Conservation (phyloP, 192 early-diverging fungal genomes). For the Entomortierella parvispora region DNA sequence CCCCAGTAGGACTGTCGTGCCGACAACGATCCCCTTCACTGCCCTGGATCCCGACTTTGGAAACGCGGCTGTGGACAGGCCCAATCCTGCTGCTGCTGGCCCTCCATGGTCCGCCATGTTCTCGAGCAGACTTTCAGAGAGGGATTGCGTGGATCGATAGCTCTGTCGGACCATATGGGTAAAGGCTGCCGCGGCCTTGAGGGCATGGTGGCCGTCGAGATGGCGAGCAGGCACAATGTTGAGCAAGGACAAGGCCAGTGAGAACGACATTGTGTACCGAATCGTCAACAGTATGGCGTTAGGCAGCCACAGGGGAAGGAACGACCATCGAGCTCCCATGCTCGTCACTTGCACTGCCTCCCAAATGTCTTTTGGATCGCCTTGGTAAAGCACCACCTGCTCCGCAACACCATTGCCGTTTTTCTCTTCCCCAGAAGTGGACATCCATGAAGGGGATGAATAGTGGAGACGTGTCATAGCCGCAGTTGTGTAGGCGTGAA, state of each 20-base stretch:
- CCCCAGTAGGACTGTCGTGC: slow-evolving; percentile 38
- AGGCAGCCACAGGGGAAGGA: slow-evolving; percentile 70
- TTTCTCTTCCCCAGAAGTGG: neutral
- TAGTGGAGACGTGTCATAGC: slow-evolving; percentile 67
- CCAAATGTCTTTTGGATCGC: slow-evolving; percentile 76
- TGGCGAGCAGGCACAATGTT: slow-evolving; percentile 79
- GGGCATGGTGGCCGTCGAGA: slow-evolving; percentile 78
- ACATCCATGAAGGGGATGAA: slow-evolving; percentile 51
- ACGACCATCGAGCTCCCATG: slow-evolving; percentile 59
- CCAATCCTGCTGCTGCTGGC: neutral
- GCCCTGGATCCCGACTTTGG: slow-evolving; percentile 22
- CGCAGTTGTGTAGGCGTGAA: slow-evolving; percentile 59
- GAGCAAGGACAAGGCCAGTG: slow-evolving; percentile 70
- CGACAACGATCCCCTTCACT: slow-evolving; percentile 35
- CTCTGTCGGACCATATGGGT: slow-evolving; percentile 27
- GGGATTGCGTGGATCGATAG: slow-evolving; percentile 31
- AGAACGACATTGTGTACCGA: slow-evolving; percentile 76
- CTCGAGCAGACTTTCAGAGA: slow-evolving; percentile 18
- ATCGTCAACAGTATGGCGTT: slow-evolving; percentile 27
- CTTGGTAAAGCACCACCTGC: slow-evolving; percentile 67
- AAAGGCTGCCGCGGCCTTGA: slow-evolving; percentile 54
- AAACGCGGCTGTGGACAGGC: slow-evolving; percentile 20
- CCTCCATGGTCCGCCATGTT: slow-evolving; percentile 28
- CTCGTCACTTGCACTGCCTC: slow-evolving; percentile 76
- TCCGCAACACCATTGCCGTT: slow-evolving; percentile 11